Evolutionary conservation across 1,139 yeast genomes (phyloP).

Genomic region (Lodderomyces pseudojiufengensis): DNA sequence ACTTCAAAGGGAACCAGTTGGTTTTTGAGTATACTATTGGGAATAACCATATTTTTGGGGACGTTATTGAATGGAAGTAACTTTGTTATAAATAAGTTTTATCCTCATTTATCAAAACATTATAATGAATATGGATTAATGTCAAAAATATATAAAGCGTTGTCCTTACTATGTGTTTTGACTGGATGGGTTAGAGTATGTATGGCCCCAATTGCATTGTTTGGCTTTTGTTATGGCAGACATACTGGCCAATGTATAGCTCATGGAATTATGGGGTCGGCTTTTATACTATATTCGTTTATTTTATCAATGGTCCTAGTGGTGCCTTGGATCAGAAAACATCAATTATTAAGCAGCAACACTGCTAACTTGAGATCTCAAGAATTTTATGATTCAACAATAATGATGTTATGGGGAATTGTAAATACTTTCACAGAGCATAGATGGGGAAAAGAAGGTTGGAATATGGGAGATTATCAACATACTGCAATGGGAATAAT

Average conservation of each 20-base stretch:
- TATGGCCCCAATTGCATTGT: conserved; percentile 76
- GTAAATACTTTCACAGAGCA: conserved; percentile 95
- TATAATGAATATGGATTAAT: conserved; percentile 16
- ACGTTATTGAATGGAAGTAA: conserved; percentile 52
- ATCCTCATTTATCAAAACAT: conserved; percentile 27
- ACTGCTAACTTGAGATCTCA: conserved; percentile 52
- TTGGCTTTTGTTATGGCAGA: conserved; percentile 72
- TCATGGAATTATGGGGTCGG: conserved; percentile 94
- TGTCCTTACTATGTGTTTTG: conserved; percentile 44
- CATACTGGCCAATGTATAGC: conserved; percentile 92
- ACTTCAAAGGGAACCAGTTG: conserved; percentile 66
- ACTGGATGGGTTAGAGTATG: conserved; percentile 71
- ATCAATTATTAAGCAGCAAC: conserved; percentile 24
- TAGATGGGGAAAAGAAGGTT: conserved; percentile 81
- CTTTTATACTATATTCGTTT: conserved; percentile 78
- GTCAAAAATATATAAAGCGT: conserved; percentile 37
- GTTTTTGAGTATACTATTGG: conserved; percentile 49
- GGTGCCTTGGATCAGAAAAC: conserved; percentile 62
- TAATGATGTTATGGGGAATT: conserved; percentile 87
- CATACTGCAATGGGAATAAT: conserved; percentile 95
- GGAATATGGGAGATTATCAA: conserved; percentile 91
- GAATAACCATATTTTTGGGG: conserved; percentile 50
- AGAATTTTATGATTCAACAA: conserved; percentile 76
- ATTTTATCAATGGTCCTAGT: conserved; percentile 61
- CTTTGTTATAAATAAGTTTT: conserved; percentile 35